A percentile compares a stretch with the other conserved stretches of the same genome.
Conservation (phyloP, 352 stramenopile genomes). For the Saprolegnia diclina region DNA sequence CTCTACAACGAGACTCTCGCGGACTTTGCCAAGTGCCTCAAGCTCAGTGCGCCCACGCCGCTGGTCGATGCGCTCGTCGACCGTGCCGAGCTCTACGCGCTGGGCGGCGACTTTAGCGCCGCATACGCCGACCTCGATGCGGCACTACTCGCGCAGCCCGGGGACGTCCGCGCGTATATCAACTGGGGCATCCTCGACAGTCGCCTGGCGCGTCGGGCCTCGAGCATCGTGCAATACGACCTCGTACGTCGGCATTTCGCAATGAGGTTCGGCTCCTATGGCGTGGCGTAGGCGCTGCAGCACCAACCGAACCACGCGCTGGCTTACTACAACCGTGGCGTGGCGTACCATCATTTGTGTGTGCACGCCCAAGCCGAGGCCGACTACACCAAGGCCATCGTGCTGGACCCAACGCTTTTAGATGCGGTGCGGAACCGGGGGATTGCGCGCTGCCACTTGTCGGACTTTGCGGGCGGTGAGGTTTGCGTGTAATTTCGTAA, state of each 20-base stretch:
- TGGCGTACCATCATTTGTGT: slow-evolving; percentile 61
- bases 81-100: slow-evolving; percentile 54
- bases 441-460: slow-evolving; percentile 52
- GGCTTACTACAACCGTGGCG: slow-evolving; percentile 58
- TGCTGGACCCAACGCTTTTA: slow-evolving; percentile 37
- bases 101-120: slow-evolving; percentile 53
- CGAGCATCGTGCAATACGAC: slow-evolving; percentile 66
- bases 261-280: too few relatives aligned
- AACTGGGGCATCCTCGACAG: slow-evolving; percentile 73
- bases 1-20: slow-evolving; percentile 43
- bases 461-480: slow-evolving; percentile 37
- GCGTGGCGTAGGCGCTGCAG: slow-evolving; percentile 39
- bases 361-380: slow-evolving; percentile 59
- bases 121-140: slow-evolving; percentile 57
- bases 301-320: slow-evolving; percentile 37
- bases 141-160: slow-evolving; percentile 46
- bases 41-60: slow-evolving; percentile 38
- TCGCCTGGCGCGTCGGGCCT: slow-evolving; percentile 54
- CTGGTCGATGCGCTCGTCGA: slow-evolving; percentile 59
- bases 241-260: slow-evolving; percentile 25
- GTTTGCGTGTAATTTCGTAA: not conserved
- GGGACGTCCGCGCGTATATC: slow-evolving; percentile 46
- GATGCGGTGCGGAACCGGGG: slow-evolving; percentile 62
- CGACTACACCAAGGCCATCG: slow-evolving; percentile 55
- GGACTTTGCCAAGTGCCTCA: slow-evolving; percentile 61